A percentile compares a stretch with the other conserved stretches of the same genome.
Conservation (phyloP, 305 asterid species). For the Rubia peregrina region DNA sequence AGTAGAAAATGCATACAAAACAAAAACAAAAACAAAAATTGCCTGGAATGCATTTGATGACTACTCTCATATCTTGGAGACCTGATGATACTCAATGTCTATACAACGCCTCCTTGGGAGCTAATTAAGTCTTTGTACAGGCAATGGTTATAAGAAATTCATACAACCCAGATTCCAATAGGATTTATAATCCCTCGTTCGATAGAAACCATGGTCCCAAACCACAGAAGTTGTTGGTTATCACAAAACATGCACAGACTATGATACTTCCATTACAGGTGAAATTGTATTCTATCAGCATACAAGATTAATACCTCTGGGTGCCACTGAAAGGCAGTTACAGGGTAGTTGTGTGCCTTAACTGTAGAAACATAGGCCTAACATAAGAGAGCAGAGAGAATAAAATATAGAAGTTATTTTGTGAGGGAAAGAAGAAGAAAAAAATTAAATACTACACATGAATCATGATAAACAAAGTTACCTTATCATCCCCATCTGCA, state of each 20-base stretch:
- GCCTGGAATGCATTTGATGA: too few relatives aligned
- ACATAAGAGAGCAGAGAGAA: conserved; percentile 14
- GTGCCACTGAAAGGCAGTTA: conserved; percentile 94
- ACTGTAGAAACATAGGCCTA: conserved; percentile 88
- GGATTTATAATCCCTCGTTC: background rate
- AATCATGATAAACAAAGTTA: conserved; percentile 15
- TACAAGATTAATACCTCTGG: conserved; percentile 60
- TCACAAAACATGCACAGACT: background rate
- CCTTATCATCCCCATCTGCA: conserved; percentile 65
- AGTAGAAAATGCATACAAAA: background rate
- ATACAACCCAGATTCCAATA: background rate
- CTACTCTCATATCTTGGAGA: background rate
- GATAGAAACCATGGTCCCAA: background rate
- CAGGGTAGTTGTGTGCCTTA: conserved; percentile 62
- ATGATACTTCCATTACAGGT: background rate
- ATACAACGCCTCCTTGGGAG: background rate
- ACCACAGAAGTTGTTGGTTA: background rate
- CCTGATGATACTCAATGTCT: background rate
- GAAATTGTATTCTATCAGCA: conserved; percentile 1
- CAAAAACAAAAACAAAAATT: too few relatives aligned
- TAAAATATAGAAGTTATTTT: background rate
- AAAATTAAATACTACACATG: background rate
- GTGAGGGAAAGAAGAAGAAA: background rate
- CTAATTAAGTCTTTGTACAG: background rate
- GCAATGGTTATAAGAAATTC: background rate